Evolutionary conservation across 2,329 filamentous ascomycete genomes (phyloP).

Genomic region (Colletotrichum sp.): DNA sequence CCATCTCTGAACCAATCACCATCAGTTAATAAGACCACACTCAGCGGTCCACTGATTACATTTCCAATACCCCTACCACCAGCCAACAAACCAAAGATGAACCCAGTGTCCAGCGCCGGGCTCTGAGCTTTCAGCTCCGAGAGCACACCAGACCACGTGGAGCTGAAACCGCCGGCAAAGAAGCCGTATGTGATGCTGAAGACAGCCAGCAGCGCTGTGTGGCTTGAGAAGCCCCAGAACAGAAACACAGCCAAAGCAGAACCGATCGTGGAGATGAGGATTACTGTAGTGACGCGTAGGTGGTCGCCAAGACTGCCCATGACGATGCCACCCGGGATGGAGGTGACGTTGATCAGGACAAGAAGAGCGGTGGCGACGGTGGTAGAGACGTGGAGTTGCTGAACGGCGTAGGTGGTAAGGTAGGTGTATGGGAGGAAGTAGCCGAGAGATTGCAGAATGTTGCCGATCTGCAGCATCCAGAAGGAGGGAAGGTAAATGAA

Average conservation of each 20-base stretch:
- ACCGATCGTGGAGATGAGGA: not conserved
- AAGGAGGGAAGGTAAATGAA: not conserved
- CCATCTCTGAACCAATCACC: accelerated
- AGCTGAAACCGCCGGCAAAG: not conserved
- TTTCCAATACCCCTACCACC: not conserved
- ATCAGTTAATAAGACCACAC: not conserved
- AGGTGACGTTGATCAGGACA: not conserved
- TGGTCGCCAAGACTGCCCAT: not conserved
- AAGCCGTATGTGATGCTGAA: not conserved
- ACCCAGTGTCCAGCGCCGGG: not conserved
- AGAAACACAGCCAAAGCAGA: not conserved
- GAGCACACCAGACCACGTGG: not conserved
- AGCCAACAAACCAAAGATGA: not conserved
- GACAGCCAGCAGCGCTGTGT: not conserved
- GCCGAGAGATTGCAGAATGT: not conserved
- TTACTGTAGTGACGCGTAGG: not conserved
- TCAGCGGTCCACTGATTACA: not conserved
- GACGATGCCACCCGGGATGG: not conserved
- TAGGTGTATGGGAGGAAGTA: not conserved
- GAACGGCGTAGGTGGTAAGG: not conserved
- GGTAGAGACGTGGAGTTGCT: not conserved
- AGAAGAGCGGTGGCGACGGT: not conserved
- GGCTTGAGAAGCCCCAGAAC: not conserved
- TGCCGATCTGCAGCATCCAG: not conserved
- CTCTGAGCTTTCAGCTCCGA: not conserved